Evolutionary conservation across 768 basidiomycete species (phyloP), one percentile per base, ranked within the genome.

Genomic region (Suillus subaureus): DNA sequence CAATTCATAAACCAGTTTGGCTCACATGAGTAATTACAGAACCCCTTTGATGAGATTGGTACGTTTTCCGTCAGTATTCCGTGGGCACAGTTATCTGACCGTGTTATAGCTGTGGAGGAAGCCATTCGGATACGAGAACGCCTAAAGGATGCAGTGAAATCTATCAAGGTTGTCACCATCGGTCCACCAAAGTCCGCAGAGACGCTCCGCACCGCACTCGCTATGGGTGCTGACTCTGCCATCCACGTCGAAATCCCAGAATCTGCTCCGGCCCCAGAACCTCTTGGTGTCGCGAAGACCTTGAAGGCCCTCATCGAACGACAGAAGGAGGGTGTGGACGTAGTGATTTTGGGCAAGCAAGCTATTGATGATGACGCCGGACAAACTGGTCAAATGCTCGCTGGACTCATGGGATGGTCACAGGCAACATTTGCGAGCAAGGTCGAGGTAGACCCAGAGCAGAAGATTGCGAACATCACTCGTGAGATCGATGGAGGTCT

Each of bases 41-140:
- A 99, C 78, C 97, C 97, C 0, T 99, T 98, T 73, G 97, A 99
- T 76, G 97, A 99, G 80, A 99, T 99, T 74, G 97, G 96, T 96
- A 64, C n/a, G 67, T 65, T 60, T 63, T 8, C 21, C 39, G n/a
- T 42, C 35, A 18, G 16, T 15, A 43, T 31, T 23, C 47, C 31
- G 26, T 61, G 62, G 61, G 40, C 51, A 39, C 43, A 13, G 33
- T 55, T 12, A 28, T 31, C 31, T 65, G 18, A 43, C 37, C 37
- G 28, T 15, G 18, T 26, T 62, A 33, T 74, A 96, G 97, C 97
- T 63, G 92, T 99, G 63, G 97, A 99, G 80, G 97, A 99, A 78
- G 97, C 97, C 62, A 89, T 98, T 57, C 92, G 95, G 56, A 81
- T 98, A n/a, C 93, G 97, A 42, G 94, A 97, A 74, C 84, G 85